Percentiles rank a stretch among this genome's conserved stretches.
Evolutionary conservation across 2,329 filamentous ascomycete species (phyloP).

Genomic region (Lecanosticta acicola): DNA sequence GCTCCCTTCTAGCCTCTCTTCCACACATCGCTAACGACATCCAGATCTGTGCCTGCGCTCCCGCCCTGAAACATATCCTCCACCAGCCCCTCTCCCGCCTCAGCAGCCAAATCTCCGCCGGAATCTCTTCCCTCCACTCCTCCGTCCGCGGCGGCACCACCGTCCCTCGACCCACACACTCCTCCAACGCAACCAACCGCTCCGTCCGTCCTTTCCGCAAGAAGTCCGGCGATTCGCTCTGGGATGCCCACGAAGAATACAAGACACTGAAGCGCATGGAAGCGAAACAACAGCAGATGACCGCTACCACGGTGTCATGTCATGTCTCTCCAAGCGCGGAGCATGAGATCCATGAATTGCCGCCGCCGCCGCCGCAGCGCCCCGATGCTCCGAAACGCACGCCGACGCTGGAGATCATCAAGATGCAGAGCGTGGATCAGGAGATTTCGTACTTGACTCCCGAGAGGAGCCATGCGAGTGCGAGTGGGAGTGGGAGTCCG

Average conservation of each 20-base stretch:
- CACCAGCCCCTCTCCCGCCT: slow-evolving; percentile 19
- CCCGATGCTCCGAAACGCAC: background rate
- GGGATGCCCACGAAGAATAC: slow-evolving; percentile 16
- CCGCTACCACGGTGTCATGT: background rate
- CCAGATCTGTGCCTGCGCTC: slow-evolving; percentile 36
- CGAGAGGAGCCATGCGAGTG: background rate
- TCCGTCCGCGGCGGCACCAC: slow-evolving; percentile 2
- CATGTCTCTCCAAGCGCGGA: too few species aligned
- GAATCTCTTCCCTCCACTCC: slow-evolving; percentile 22
- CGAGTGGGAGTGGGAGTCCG: background rate
- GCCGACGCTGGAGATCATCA: slow-evolving; percentile 13
- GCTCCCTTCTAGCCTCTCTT: background rate
- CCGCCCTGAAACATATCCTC: slow-evolving; percentile 33
- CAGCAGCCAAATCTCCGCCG: slow-evolving; percentile 17
- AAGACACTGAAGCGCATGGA: slow-evolving; percentile 6
- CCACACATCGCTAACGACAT: background rate
- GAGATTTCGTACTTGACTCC: slow-evolving; percentile 5
- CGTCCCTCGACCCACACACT: background rate
- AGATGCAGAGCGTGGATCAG: slow-evolving; percentile 15
- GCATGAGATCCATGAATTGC: too few species aligned
- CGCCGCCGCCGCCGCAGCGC: too few species aligned
- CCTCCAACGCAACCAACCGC: slow-evolving; percentile 1
- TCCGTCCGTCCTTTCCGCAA: slow-evolving; percentile 12
- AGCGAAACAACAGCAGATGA: background rate
- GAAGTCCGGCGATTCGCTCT: slow-evolving; percentile 11